Evolutionary conservation across 768 basidiomycete species (phyloP).

Genomic region (Asterophora parasitica): DNA sequence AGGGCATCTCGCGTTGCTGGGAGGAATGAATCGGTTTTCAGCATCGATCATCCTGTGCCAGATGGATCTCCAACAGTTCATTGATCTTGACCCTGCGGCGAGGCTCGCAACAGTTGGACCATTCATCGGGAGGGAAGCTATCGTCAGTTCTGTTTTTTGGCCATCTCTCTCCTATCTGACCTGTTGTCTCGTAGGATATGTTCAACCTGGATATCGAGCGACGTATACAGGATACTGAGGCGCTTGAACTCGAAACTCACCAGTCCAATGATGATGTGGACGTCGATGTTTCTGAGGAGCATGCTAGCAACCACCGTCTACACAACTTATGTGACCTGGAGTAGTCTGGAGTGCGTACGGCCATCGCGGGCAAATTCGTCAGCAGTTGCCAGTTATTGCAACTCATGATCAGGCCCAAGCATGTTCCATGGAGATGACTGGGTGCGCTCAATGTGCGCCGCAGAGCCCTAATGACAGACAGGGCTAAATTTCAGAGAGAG

Average conservation of each 20-base stretch:
- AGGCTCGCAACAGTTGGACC: slow-evolving; percentile 41
- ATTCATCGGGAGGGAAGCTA: slow-evolving; percentile 43
- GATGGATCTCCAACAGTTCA: slow-evolving; percentile 47
- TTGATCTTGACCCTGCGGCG: slow-evolving; percentile 44
- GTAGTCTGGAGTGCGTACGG: too few species aligned
- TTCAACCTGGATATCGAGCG: slow-evolving; percentile 12
- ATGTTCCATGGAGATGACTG: too few species aligned
- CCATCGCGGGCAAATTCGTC: too few species aligned
- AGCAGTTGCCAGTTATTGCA: too few species aligned
- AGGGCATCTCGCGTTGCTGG: slow-evolving; percentile 44
- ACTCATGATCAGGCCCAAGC: too few species aligned
- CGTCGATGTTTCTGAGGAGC: not conserved
- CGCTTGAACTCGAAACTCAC: not conserved
- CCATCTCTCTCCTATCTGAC: not conserved
- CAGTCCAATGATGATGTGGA: not conserved
- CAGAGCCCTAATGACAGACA: too few species aligned
- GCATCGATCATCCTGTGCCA: slow-evolving; percentile 61
- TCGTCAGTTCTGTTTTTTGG: slow-evolving; percentile 37
- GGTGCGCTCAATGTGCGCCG: too few species aligned
- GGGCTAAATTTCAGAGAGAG: too few species aligned
- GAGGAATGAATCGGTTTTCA: slow-evolving; percentile 68
- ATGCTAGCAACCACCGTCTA: not conserved
- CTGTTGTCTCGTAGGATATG: slow-evolving; percentile 3
- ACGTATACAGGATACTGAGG: slow-evolving; percentile 5
- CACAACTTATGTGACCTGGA: too few species aligned